These are phyloP conservation scores for Afroboletus lepidellus DNA, from an alignment of 1,284 basidiomycete genomes.

Conservation along the genomic window DNA sequence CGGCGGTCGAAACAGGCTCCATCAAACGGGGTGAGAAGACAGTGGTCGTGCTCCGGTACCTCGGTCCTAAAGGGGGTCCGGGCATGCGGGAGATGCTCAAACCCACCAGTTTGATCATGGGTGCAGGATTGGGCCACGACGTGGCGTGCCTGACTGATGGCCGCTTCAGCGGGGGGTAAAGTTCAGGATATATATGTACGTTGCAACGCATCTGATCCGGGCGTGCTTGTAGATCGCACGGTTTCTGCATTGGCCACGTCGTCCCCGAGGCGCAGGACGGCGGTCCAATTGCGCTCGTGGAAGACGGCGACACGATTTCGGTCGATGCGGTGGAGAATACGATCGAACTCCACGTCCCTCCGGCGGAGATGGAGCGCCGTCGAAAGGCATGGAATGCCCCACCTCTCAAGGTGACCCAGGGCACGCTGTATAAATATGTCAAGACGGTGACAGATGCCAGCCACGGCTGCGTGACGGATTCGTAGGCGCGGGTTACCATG, in stretches of 20 bases:
- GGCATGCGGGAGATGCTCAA: constrained; percentile 97
- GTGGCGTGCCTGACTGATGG: constrained; percentile 93
- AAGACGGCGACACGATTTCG: constrained; percentile 83
- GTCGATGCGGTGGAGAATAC: constrained; percentile 86
- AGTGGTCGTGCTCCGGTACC: constrained; percentile 85
- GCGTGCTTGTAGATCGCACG: constrained; percentile 61
- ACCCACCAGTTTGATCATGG: constrained; percentile 88
- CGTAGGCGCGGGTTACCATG: constrained; percentile 39
- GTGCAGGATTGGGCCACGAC: constrained; percentile 87
- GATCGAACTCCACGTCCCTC: constrained; percentile 69
- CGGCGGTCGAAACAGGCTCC: constrained; percentile 76
- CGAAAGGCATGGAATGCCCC: constrained; percentile 74
- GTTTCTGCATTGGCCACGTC: constrained; percentile 91
- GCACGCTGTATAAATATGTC: constrained; percentile 87
- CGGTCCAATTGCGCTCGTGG: constrained; percentile 87
- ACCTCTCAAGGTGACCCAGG: constrained; percentile 81
- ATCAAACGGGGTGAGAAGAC: constrained; percentile 88
- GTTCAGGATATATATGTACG: constrained; percentile 17
- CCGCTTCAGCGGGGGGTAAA: constrained; percentile 89
- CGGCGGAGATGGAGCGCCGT: constrained; percentile 70
- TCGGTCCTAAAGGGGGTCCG: constrained; percentile 88
- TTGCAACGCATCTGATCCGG: constrained; percentile 15
- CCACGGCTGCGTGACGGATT: constrained; percentile 86
- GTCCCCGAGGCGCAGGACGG: constrained; percentile 88
- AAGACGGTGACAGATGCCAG: constrained; percentile 86